These are phyloP conservation scores for Drechslerella coelobrocha DNA, from an alignment of 2,329 filamentous ascomycete genomes.

Conservation along the genomic window DNA sequence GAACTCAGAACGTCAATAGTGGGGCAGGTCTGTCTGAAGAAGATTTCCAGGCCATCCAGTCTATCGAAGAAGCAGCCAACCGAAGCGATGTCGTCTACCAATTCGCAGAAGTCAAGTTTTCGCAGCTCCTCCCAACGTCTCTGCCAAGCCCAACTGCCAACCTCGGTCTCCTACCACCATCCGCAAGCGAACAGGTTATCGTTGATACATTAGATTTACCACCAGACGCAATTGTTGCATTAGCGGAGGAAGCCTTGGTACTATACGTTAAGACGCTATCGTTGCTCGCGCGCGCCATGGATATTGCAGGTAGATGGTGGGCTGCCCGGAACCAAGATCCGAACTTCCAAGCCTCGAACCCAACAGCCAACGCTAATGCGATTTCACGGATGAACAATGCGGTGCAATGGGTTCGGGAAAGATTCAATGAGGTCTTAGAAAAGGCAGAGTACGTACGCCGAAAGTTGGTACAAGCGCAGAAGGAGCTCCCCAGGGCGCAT, in stretches of 20 bases:
- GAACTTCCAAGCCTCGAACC: conserved; percentile 59
- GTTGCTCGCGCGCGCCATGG: conserved; percentile 90
- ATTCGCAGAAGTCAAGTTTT: conserved; percentile 98
- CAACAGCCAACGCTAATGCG: conserved; percentile 61
- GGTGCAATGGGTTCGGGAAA: conserved; percentile 90
- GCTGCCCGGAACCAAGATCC: conserved; percentile 68
- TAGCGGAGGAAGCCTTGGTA: conserved; percentile 93
- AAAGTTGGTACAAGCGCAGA: conserved; percentile 85
- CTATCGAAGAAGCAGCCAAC: conserved; percentile 89
- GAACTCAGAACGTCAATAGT: conserved; percentile 68
- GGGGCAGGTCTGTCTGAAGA: conserved; percentile 72
- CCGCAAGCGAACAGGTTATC: conserved; percentile 52
- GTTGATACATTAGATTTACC: conserved; percentile 71
- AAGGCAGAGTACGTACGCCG: conserved; percentile 94
- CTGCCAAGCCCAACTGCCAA: conserved; percentile 66
- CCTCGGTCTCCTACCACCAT: conserved; percentile 55
- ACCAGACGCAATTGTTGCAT: conserved; percentile 78
- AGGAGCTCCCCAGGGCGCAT: conserved; percentile 80
- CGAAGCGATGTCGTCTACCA: conserved; percentile 95
- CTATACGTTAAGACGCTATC: conserved; percentile 94
- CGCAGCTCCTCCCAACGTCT: conserved; percentile 87
- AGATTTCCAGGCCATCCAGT: conserved; percentile 76
- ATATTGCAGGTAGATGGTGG: conserved; percentile 94
- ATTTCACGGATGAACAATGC: conserved; percentile 81
- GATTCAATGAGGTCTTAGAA: conserved; percentile 96